These are phyloP conservation scores for Pythium rishiriense DNA, from an alignment of 352 stramenopile genomes.

Conservation along the genomic window DNA sequence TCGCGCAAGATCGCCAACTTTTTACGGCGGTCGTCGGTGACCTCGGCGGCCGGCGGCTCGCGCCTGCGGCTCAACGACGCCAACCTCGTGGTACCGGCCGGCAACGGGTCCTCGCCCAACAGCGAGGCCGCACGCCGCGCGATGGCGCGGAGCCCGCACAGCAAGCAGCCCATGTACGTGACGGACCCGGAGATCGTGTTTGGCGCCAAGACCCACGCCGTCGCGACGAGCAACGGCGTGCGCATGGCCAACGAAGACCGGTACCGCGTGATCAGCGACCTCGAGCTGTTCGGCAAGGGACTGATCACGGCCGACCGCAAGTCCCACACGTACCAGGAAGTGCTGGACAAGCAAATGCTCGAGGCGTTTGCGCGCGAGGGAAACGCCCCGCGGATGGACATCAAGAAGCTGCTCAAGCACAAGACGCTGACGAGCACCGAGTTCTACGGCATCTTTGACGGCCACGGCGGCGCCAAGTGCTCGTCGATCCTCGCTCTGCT, in stretches of 20 bases:
- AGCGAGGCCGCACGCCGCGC: neutral
- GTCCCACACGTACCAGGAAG: slow-evolving; percentile 31
- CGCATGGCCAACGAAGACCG: slow-evolving; percentile 68
- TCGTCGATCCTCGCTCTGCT: slow-evolving; percentile 66
- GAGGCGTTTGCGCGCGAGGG: slow-evolving; percentile 48
- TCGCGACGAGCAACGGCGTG: slow-evolving; percentile 46
- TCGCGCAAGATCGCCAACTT: slow-evolving; percentile 43
- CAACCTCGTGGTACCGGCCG: slow-evolving; percentile 22
- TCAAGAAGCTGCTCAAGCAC: slow-evolving; percentile 41
- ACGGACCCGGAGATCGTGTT: slow-evolving; percentile 66
- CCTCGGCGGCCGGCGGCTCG: slow-evolving; percentile 9
- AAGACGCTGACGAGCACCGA: slow-evolving; percentile 40
- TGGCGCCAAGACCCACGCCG: slow-evolving; percentile 36
- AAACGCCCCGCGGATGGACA: slow-evolving; percentile 38
- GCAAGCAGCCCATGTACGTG: slow-evolving; percentile 19
- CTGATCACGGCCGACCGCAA: slow-evolving; percentile 47
- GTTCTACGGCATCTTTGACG: slow-evolving; percentile 80
- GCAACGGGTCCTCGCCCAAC: slow-evolving; percentile 8
- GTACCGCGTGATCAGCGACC: slow-evolving; percentile 62
- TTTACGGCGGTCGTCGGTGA: slow-evolving; percentile 47
- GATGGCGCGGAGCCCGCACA: neutral
- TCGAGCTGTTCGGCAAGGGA: slow-evolving; percentile 58
- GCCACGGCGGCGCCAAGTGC: slow-evolving; percentile 61
- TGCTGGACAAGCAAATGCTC: slow-evolving; percentile 38
- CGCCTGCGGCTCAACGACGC: slow-evolving; percentile 20